Conservation (phyloP, 768 basidiomycete species). For the Tricholoma saponaceum region DNA sequence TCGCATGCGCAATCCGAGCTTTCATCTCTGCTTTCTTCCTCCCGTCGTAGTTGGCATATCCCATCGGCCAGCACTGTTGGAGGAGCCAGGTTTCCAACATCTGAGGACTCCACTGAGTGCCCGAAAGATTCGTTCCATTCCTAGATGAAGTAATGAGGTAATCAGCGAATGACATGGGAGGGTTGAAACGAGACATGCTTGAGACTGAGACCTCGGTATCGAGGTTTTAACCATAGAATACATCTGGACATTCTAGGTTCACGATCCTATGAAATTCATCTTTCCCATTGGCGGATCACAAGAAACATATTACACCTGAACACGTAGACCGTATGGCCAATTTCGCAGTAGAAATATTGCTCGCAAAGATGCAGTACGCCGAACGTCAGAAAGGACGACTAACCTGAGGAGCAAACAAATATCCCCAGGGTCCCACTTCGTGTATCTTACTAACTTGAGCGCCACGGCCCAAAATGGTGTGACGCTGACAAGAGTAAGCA, state of each 20-base stretch:
- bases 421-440: slow-evolving; percentile 58
- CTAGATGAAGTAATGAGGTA: slow-evolving; percentile 32
- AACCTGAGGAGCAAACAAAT: slow-evolving; percentile 65
- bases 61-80: slow-evolving; percentile 60
- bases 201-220: not conserved
- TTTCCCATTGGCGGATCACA: not conserved
- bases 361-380: not conserved
- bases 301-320: not conserved
- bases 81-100: slow-evolving; percentile 56
- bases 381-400: slow-evolving; percentile 18
- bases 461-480: slow-evolving; percentile 72
- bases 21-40: slow-evolving; percentile 41
- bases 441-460: slow-evolving; percentile 67
- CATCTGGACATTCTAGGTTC: not conserved
- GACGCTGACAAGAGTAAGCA: slow-evolving; percentile 53
- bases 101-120: slow-evolving; percentile 50
- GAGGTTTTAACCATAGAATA: not conserved
- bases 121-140: slow-evolving; percentile 50
- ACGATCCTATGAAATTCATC: no score
- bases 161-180: not conserved
- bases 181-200: not conserved
- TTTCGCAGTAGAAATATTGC: not conserved
- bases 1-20: slow-evolving; percentile 51
- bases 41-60: slow-evolving; percentile 46
- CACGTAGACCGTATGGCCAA: not conserved